phyloP scores from a whole-genome alignment of 805 yeast genomes.

The Metschnikowia drakensbergensis region DNA sequence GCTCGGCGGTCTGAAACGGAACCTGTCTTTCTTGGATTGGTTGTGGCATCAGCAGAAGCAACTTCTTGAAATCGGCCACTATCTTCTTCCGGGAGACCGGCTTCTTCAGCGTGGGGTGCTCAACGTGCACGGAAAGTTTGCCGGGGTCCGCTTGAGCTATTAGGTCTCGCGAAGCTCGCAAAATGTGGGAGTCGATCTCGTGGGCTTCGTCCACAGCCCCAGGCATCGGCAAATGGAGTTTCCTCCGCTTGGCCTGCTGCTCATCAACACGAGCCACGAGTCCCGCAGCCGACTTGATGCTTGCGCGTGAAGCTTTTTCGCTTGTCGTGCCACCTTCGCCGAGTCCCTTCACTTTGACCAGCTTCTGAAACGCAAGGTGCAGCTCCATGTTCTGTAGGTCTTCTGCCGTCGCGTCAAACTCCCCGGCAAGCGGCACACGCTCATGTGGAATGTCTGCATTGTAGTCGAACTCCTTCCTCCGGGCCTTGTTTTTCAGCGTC shows the following conservation, averaged over 20 bases:
- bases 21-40: not conserved
- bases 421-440: slow-evolving; percentile 61
- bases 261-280: slow-evolving; percentile 18
- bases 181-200: slow-evolving; percentile 33
- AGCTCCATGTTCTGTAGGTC: slow-evolving; percentile 34
- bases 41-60: slow-evolving; percentile 1
- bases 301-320: slow-evolving; percentile 15
- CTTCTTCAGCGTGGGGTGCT: not conserved
- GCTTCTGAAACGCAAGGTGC: slow-evolving; percentile 39
- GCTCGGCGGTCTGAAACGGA: not conserved
- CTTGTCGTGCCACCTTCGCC: slow-evolving; percentile 23
- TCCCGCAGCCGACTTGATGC: slow-evolving; percentile 26
- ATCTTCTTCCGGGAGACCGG: not conserved
- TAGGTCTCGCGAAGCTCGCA: slow-evolving; percentile 23
- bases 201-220: slow-evolving; percentile 10
- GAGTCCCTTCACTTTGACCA: slow-evolving; percentile 41
- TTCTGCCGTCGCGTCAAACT: slow-evolving; percentile 68
- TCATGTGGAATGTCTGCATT: slow-evolving; percentile 82
- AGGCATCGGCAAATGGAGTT: slow-evolving; percentile 27
- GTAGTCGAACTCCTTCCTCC: slow-evolving; percentile 67
- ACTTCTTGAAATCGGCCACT: not conserved
- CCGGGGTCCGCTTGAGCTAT: slow-evolving; percentile 21
- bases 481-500: slow-evolving; percentile 49
- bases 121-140: not conserved
- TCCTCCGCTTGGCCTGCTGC: slow-evolving; percentile 23